Conservation (phyloP, 148 eudicot genomes). For the Chenopodium album region DNA sequence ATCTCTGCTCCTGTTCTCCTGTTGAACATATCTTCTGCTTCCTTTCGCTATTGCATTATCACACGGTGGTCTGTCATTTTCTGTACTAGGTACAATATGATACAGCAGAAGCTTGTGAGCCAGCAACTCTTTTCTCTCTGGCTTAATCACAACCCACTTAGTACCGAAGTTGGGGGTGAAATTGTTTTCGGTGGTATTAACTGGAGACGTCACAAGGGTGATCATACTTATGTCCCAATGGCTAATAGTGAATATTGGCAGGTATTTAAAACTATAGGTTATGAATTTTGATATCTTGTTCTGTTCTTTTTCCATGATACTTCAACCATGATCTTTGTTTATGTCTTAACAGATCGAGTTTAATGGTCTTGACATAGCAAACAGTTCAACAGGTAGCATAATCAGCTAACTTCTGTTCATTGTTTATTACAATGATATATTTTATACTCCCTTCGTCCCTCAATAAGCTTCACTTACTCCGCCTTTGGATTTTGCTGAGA, state of each 20-base stretch:
- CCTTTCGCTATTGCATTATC: neutral
- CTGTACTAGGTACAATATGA: slow-evolving; percentile 51
- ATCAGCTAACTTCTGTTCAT: neutral
- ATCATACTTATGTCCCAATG: slow-evolving; percentile 54
- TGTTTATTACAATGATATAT: neutral
- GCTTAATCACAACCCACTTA: slow-evolving; percentile 47
- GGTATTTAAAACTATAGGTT: slow-evolving; percentile 28
- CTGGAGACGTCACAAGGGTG: slow-evolving; percentile 41
- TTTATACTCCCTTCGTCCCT: neutral
- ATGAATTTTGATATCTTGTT: neutral
- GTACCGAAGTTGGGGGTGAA: slow-evolving; percentile 51
- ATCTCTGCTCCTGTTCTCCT: neutral
- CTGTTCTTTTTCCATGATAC: neutral
- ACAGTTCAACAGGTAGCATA: slow-evolving; percentile 40
- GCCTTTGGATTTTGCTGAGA: neutral
- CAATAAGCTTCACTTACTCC: neutral
- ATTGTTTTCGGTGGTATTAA: slow-evolving; percentile 62
- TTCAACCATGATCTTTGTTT: neutral
- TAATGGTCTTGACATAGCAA: slow-evolving; percentile 39
- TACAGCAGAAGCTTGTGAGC: slow-evolving; percentile 45
- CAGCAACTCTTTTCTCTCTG: slow-evolving; percentile 53
- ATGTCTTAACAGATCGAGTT: slow-evolving; percentile 42
- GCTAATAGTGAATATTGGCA: slow-evolving; percentile 60
- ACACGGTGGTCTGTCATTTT: neutral
- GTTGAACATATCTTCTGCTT: neutral